Percentiles rank a stretch among this genome's conserved stretches.
Conservation (phyloP, 2,329 filamentous ascomycete genomes). For the Albophoma yamanashiensis region DNA sequence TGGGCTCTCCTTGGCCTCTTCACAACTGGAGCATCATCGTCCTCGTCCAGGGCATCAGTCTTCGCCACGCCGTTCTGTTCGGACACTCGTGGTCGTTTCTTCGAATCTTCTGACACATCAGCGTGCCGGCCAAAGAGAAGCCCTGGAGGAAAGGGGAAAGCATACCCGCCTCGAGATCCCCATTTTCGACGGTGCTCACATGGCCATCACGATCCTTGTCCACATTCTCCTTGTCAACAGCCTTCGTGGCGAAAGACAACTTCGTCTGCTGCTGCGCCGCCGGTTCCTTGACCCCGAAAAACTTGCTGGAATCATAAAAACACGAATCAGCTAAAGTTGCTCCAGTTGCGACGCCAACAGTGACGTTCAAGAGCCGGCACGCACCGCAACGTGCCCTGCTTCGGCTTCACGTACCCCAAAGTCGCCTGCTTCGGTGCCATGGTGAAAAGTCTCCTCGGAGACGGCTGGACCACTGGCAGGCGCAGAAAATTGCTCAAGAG, state of each 20-base stretch:
- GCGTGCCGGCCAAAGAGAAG: background rate
- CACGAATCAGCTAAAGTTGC: slow-evolving; percentile 1
- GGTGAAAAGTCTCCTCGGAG: slow-evolving; percentile 8
- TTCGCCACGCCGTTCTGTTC: slow-evolving; percentile 10
- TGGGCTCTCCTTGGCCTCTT: slow-evolving; percentile 44
- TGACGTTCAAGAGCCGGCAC: slow-evolving; percentile 19
- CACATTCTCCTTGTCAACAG: slow-evolving; percentile 24
- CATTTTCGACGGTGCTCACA: slow-evolving; percentile 24
- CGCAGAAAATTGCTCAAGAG: slow-evolving; percentile 2
- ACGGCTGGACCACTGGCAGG: slow-evolving; percentile 1
- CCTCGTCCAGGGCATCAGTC: slow-evolving; percentile 33
- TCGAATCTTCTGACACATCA: slow-evolving; percentile 24
- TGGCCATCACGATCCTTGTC: slow-evolving; percentile 17
- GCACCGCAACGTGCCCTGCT: slow-evolving; percentile 65
- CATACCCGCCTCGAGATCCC: slow-evolving; percentile 27
- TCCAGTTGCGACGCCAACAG: background rate
- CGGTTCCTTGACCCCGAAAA: slow-evolving; percentile 56
- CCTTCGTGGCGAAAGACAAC: slow-evolving; percentile 60
- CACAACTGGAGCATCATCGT: slow-evolving; percentile 47
- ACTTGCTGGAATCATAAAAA: slow-evolving; percentile 51
- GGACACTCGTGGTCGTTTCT: slow-evolving; percentile 30
- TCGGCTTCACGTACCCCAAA: slow-evolving; percentile 73
- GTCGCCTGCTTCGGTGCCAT: slow-evolving; percentile 65
- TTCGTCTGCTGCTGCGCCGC: slow-evolving; percentile 64
- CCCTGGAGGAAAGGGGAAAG: background rate